Percentiles rank a stretch among this genome's conserved stretches.
Evolutionary conservation across 169 alveolate genomes (phyloP).

Genomic region (Blepharisma undulans): DNA sequence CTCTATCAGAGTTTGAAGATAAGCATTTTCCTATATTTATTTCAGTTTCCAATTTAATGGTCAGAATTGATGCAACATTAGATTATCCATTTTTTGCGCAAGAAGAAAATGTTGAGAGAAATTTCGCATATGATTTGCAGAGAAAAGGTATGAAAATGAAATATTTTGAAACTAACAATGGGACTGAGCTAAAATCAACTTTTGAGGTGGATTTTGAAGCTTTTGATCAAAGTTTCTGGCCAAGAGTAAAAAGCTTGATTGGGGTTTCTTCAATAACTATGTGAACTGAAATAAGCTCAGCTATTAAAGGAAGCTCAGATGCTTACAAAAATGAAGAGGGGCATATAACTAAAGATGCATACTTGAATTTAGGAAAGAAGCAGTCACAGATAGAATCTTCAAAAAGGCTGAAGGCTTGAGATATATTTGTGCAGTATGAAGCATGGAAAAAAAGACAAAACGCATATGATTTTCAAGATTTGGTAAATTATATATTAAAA

Average conservation of each 20-base stretch:
- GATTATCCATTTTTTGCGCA: background rate
- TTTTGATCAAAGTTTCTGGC: background rate
- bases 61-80: background rate
- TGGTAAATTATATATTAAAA: conserved; percentile 56
- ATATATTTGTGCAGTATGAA: conserved; percentile 57
- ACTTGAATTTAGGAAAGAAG: background rate
- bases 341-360: conserved; percentile 10
- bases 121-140: too few relatives aligned
- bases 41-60: background rate
- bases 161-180: too few relatives aligned
- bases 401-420: conserved; percentile 31
- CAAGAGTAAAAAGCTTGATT: background rate
- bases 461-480: conserved; percentile 71
- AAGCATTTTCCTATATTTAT: background rate
- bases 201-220: background rate
- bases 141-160: too few relatives aligned
- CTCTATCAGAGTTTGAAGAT: background rate
- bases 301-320: conserved; percentile 69
- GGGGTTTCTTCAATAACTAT: conserved; percentile 50
- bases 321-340: conserved; percentile 27
- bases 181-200: background rate
- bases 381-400: background rate
- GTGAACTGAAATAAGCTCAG: conserved; percentile 78
- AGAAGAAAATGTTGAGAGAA: background rate
- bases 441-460: conserved; percentile 56